These are phyloP conservation scores for Aphanomyces stellatus DNA, from an alignment of 352 stramenopile species.

Conservation along the genomic window DNA sequence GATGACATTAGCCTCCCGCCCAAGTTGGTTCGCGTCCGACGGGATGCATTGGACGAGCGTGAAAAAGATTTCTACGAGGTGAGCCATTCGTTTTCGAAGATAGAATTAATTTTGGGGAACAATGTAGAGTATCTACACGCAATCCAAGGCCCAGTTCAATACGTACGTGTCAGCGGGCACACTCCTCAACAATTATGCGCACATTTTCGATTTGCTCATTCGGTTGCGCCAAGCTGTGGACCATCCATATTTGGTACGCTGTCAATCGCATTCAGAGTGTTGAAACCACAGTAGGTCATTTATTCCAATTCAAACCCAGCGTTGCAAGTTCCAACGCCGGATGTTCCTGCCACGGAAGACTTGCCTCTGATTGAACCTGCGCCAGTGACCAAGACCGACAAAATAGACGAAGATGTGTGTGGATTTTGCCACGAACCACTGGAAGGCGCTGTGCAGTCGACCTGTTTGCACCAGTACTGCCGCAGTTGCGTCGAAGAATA, in stretches of 20 bases:
- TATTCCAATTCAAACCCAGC: slow-evolving; percentile 84
- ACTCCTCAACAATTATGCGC: slow-evolving; percentile 99
- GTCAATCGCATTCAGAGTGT: too few relatives aligned
- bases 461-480: slow-evolving; percentile 90
- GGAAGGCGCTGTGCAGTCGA: slow-evolving; percentile 83
- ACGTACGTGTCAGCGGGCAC: slow-evolving; percentile 96
- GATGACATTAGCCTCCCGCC: slow-evolving; percentile 89
- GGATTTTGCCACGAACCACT: slow-evolving; percentile 90
- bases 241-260: slow-evolving; percentile 94
- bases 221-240: slow-evolving; percentile 97
- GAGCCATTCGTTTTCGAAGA: slow-evolving; percentile 20
- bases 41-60: slow-evolving; percentile 76
- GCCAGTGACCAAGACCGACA: slow-evolving; percentile 23
- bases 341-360: slow-evolving; percentile 30
- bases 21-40: slow-evolving; percentile 83
- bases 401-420: slow-evolving; percentile 39
- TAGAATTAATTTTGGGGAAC: not conserved
- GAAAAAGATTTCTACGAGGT: slow-evolving; percentile 99
- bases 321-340: slow-evolving; percentile 42
- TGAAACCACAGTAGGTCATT: too few relatives aligned
- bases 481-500: slow-evolving; percentile 75
- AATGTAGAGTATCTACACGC: slow-evolving; percentile 85
- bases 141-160: slow-evolving; percentile 97
- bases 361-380: slow-evolving; percentile 37
- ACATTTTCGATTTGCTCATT: slow-evolving; percentile 98